Evolutionary conservation across 768 basidiomycete genomes (phyloP).

Genomic region (Xerocomellus chrysenteron): DNA sequence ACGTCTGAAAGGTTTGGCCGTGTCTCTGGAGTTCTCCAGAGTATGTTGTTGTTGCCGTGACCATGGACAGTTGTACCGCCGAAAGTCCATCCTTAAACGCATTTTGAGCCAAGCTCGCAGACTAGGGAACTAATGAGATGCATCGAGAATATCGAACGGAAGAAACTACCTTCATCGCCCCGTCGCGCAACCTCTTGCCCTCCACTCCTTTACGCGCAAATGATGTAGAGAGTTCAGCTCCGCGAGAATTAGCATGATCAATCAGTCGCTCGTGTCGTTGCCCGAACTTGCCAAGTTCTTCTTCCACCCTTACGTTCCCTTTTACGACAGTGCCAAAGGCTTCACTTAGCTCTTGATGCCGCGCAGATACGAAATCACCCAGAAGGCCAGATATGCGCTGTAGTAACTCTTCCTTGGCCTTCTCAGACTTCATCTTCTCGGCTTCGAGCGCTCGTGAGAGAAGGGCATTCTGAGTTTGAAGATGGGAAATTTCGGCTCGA

Average conservation of each 20-base stretch:
- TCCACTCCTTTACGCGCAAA: constrained; percentile 50
- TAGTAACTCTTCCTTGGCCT: constrained; percentile 71
- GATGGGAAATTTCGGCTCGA: constrained; percentile 53
- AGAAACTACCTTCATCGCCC: constrained; percentile 52
- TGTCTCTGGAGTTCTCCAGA: constrained; percentile 52
- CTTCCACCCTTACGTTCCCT: constrained; percentile 56
- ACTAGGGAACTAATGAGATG: constrained; percentile 35
- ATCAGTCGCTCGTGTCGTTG: constrained; percentile 49
- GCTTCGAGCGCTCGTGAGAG: constrained; percentile 60
- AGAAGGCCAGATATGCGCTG: constrained; percentile 72
- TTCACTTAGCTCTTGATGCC: constrained; percentile 64
- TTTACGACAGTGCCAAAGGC: constrained; percentile 52
- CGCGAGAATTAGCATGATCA: constrained; percentile 41
- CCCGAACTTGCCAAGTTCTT: constrained; percentile 46
- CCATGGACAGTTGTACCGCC: constrained; percentile 43
- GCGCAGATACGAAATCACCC: constrained; percentile 64
- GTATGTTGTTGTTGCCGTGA: constrained; percentile 50
- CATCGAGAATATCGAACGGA: background rate
- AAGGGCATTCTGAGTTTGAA: constrained; percentile 69
- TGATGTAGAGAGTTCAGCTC: constrained; percentile 38
- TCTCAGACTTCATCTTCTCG: constrained; percentile 66
- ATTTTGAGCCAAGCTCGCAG: constrained; percentile 38
- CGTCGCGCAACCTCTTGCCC: constrained; percentile 55
- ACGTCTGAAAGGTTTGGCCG: constrained; percentile 42
- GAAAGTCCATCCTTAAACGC: constrained; percentile 42